Evolutionary conservation across 495 filamentous ascomycete genomes (phyloP).

Genomic region (Lepraria neglecta): DNA sequence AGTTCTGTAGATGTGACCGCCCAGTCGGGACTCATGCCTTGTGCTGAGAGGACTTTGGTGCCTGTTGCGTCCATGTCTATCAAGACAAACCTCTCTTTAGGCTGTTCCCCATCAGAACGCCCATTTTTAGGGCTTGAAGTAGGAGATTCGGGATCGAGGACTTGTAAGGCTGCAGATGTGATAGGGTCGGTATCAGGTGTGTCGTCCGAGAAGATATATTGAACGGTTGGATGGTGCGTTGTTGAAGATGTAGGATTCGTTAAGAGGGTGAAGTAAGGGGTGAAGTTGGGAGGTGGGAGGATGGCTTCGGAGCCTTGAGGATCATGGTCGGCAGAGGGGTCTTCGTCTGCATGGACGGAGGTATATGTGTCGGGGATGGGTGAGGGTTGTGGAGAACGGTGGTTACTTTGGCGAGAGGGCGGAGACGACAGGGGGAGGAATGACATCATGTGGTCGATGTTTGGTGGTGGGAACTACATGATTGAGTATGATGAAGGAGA

Average conservation of each 20-base stretch:
- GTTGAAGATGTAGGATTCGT: slow-evolving; percentile 41
- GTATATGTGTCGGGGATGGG: neutral
- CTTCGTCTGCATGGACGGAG: slow-evolving; percentile 20
- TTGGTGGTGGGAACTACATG: slow-evolving; percentile 2
- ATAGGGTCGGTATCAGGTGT: slow-evolving; percentile 55
- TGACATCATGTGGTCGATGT: slow-evolving; percentile 3
- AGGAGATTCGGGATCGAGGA: slow-evolving; percentile 29
- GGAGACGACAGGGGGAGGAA: slow-evolving; percentile 13
- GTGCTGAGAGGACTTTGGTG: slow-evolving; percentile 42
- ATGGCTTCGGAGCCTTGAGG: slow-evolving; percentile 25
- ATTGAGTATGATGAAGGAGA: neutral
- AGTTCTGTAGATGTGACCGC: slow-evolving; percentile 48
- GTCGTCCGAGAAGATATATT: slow-evolving; percentile 88
- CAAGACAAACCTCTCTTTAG: slow-evolving; percentile 48
- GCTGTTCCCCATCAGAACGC: slow-evolving; percentile 7
- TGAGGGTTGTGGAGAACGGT: slow-evolving; percentile 21
- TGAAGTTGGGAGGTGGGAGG: slow-evolving; percentile 31
- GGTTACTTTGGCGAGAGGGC: slow-evolving; percentile 4
- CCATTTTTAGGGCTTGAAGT: neutral
- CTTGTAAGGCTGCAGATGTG: slow-evolving; percentile 47
- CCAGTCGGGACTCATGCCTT: slow-evolving; percentile 49
- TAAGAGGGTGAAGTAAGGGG: slow-evolving; percentile 51
- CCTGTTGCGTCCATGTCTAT: slow-evolving; percentile 45
- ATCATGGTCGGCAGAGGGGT: slow-evolving; percentile 23
- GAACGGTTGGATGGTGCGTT: slow-evolving; percentile 70